Conservation (phyloP, 306 rosid species). For the Pachyrhizus erosus region DNA sequence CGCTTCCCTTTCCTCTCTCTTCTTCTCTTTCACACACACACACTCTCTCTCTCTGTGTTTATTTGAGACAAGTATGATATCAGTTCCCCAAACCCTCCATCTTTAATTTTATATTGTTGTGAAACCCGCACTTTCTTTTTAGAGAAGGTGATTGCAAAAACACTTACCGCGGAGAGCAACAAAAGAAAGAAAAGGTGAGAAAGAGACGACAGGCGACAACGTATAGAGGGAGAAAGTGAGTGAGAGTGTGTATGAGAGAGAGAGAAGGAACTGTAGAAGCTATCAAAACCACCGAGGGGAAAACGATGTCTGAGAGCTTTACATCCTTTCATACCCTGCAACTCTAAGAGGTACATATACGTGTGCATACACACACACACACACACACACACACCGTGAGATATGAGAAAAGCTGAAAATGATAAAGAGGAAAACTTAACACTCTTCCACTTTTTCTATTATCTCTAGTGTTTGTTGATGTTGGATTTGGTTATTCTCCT, state of each 20-base stretch:
- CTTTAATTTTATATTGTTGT: conserved; percentile 40
- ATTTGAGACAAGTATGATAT: conserved; percentile 66
- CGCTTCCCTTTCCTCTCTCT: conserved; percentile 53
- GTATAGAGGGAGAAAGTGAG: conserved; percentile 43
- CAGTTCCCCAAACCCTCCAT: conserved; percentile 55
- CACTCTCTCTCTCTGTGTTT: conserved; percentile 45
- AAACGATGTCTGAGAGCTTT: conserved; percentile 82
- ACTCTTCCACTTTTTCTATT: not conserved
- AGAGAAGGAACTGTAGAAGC: conserved; percentile 54
- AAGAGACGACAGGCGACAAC: conserved; percentile 68
- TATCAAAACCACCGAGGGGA: conserved; percentile 71
- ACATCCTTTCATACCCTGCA: conserved; percentile 76
- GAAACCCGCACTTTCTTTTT: conserved; percentile 55
- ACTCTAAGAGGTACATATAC: conserved; percentile 66
- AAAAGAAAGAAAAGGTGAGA: conserved; percentile 57
- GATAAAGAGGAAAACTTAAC: conserved; percentile 46
- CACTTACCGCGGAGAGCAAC: conserved; percentile 55
- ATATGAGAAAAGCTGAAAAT: conserved; percentile 62
- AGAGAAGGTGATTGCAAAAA: conserved; percentile 65
- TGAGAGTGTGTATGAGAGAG: conserved; percentile 32
- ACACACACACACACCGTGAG: not conserved
- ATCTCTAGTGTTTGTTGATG: not conserved
- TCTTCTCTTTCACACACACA: conserved; percentile 26
- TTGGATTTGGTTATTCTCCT: not conserved
- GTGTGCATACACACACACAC: not conserved